Percentiles rank a stretch among this genome's conserved stretches.
phyloP scores from a whole-genome alignment of 768 basidiomycete species.

The Mycena chlorophos region DNA sequence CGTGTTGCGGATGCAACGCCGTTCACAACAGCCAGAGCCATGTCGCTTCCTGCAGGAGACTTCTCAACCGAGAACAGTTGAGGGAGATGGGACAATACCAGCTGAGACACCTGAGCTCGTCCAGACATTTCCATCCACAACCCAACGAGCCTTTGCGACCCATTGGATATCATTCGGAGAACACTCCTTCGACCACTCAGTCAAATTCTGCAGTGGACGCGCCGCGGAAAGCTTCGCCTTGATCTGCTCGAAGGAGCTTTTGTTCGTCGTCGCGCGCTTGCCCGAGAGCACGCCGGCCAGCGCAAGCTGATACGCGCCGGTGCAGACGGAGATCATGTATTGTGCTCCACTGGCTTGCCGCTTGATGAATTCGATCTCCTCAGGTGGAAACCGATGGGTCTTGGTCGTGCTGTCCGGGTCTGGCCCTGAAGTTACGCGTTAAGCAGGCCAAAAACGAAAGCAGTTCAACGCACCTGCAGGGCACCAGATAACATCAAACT shows the following conservation, averaged over 20 bases:
- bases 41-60: not conserved
- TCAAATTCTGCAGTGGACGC: not conserved
- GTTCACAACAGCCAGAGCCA: conserved; percentile 1
- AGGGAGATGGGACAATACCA: conserved; percentile 23
- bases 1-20: too few relatives aligned
- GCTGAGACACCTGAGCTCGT: conserved; percentile 37
- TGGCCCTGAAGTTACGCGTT: conserved; percentile 6
- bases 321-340: conserved; percentile 38
- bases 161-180: conserved; percentile 30
- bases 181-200: conserved; percentile 8
- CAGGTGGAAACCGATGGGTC: conserved; percentile 1
- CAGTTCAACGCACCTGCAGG: conserved; percentile 12
- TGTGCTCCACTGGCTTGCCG: conserved; percentile 28
- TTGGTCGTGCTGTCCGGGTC: not conserved
- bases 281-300: conserved; percentile 33
- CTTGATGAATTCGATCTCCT: conserved; percentile 26
- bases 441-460: not conserved
- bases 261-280: conserved; percentile 41
- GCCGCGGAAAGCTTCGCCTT: conserved; percentile 15
- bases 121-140: conserved; percentile 35
- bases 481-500: conserved; percentile 21
- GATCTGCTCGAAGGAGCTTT: conserved; percentile 28
- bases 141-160: conserved; percentile 38
- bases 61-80: not conserved
- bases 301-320: conserved; percentile 34